Base-by-base conservation (phyloP, 2,329 filamentous ascomycete species). In the Beauveria medogensis region DNA sequence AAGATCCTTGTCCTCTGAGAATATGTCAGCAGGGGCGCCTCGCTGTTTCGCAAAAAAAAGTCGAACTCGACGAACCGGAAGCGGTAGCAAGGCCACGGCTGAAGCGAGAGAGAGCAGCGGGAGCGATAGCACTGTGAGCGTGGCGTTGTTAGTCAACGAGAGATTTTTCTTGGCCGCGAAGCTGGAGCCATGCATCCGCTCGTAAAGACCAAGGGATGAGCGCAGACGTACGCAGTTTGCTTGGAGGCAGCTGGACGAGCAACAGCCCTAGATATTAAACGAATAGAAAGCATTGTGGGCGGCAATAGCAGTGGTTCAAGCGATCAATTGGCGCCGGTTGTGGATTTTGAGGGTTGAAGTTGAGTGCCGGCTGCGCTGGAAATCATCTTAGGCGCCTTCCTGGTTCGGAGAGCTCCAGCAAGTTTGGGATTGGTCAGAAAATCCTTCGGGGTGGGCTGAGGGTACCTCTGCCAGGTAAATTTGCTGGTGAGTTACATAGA, bases 1-100 rank as follows among this genome's bases (percentile, higher is more conserved):
- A 60, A 99, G 83, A 77, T 99, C 94, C 78, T 96, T 95, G 77
- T 97, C 91, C 76, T 92, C 91, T 91, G 75, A 67, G 64, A 62
- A 65, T 64, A 58, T 66, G 81, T 81, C 75, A 79, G 78, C 40
- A 51, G 44, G 18, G 18, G 34, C 37, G 46, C 34, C 20, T 44
- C n/a, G 51, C 22, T n/a, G 8, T 44, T 44, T 34, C 40, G 26
- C 22, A 12, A 37, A 14, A 24, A n/a, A 14, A 40, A 30, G 28
- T 56, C 22, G 52, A 56, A 57, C 55, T 63, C 41, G 67, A 79
- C 79, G 70, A 66, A 84, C 81, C 81, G 76, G 81, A 75, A 68
- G 79, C 74, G 58, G 82, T 82, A 61, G 85, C 83, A 71, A 84
- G 87, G 65, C 78, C 77, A 69, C 85, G 80, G 71, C 77, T 80